phyloP scores from a whole-genome alignment of 2,329 filamentous ascomycete species.

The Fusarium hainanense region DNA sequence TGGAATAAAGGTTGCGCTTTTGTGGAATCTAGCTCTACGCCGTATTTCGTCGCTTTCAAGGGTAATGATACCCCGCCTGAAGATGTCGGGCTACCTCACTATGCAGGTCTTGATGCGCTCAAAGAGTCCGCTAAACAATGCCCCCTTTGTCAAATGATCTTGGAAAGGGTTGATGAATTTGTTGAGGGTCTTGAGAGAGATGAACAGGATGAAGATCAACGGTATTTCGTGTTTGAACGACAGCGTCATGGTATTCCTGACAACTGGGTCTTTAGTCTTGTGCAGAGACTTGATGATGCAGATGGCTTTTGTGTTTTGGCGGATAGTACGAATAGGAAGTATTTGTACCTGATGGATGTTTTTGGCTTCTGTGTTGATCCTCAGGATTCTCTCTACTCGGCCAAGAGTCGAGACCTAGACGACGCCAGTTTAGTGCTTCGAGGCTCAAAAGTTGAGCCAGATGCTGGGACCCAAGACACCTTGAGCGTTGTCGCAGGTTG shows the following conservation, averaged over 20 bases:
- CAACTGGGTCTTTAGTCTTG: conserved; percentile 1
- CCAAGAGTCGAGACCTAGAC: fast-evolving
- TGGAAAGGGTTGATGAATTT: not conserved
- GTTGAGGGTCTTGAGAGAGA: not conserved
- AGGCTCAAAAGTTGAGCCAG: not conserved
- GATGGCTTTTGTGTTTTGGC: conserved; percentile 11
- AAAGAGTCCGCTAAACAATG: not conserved
- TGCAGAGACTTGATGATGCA: not conserved
- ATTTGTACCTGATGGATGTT: not conserved
- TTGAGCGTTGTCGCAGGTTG: not conserved
- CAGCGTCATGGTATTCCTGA: not conserved
- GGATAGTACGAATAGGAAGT: not conserved
- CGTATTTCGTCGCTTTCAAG: not conserved
- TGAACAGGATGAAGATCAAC: not conserved
- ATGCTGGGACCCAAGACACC: not conserved
- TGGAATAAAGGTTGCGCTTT: not conserved
- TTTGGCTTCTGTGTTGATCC: conserved; percentile 18
- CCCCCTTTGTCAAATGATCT: not conserved
- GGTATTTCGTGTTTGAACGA: not conserved
- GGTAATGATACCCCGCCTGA: not conserved
- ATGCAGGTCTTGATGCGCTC: not conserved
- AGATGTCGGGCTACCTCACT: not conserved
- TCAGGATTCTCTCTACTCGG: not conserved
- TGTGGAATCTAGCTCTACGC: not conserved
- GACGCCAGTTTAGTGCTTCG: not conserved